Evolutionary conservation across 805 yeast species (phyloP), one percentile per base, ranked within the genome.

Genomic region (Maudiozyma pseudohumilis): DNA sequence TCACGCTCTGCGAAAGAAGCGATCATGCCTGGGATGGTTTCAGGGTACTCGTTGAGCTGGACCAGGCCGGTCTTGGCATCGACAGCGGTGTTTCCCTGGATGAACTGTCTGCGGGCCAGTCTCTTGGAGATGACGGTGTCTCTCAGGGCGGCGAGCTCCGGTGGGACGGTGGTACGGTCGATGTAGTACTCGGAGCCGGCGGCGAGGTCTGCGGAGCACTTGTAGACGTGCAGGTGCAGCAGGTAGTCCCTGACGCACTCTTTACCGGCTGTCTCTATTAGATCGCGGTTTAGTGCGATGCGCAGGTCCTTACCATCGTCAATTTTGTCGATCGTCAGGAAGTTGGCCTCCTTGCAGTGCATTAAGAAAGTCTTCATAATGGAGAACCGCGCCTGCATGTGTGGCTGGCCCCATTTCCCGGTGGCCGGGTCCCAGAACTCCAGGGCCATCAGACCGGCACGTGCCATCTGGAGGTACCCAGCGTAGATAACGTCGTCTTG

Each of bases 381-480:
- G 23, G 92, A 84, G 61, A 72, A 86, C 59, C 96, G 70, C 3
- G 95, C 95, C 64, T 85, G 94, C 86, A 85, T 84, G 58, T 86
- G 96, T 11, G 96, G 78, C 64, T 86, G 96, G 22, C 95, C 95
- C 95, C 95, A 86, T 61, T 84, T 85, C 41, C 67, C 64, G 21
- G 84, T 70, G 32, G 61, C 61, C 28, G 95, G 95, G 59, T 86
- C 94, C 86, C 94, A 86, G 56, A 71, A 83, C 59, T 86, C 94
- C 53, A 86, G 68, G 6, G 83, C 89, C 25, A 81, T 53, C 35
- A 86, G 65, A 41, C 95, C 96, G 5, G 95, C 95, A 49, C 95
- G 71, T 19, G 86, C 81, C 96, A 86, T 86, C 46, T 74, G 77
- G 45, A 85, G 63, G 47, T 77, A 82, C 12, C 88, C 83, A 29